These are phyloP conservation scores for Leccinellum rugosiceps DNA, from an alignment of 768 basidiomycete species.

Conservation along the genomic window DNA sequence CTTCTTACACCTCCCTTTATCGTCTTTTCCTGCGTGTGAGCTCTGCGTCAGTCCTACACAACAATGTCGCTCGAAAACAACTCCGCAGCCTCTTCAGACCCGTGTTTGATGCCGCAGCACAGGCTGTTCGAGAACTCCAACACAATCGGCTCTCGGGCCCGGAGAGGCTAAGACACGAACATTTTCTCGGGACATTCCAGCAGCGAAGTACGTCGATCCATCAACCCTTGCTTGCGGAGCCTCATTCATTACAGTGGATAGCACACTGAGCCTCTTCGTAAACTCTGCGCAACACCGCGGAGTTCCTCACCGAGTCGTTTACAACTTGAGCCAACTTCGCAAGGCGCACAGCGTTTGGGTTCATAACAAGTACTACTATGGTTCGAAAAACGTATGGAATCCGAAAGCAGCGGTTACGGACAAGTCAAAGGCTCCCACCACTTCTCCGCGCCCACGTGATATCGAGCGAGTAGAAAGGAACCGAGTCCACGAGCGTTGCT, in stretches of 20 bases:
- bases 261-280: conserved; percentile 58
- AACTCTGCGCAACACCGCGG: conserved; percentile 63
- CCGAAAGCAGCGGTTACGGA: conserved; percentile 32
- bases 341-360: conserved; percentile 25
- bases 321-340: conserved; percentile 45
- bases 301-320: conserved; percentile 54
- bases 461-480: conserved; percentile 22
- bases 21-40: conserved; percentile 55
- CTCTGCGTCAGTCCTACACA: conserved; percentile 57
- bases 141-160: conserved; percentile 18
- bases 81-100: conserved; percentile 53
- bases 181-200: conserved; percentile 55
- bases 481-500: conserved; percentile 36
- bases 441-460: conserved; percentile 9
- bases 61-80: conserved; percentile 40
- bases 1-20: conserved; percentile 53
- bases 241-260: conserved; percentile 53
- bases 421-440: conserved; percentile 14
- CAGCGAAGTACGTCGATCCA: conserved; percentile 42
- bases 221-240: neutral
- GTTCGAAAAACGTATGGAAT: conserved; percentile 36
- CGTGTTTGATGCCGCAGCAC: conserved; percentile 49
- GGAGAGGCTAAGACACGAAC: conserved; percentile 32
- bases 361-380: conserved; percentile 18
- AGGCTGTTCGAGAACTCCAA: conserved; percentile 41